phyloP scores from a whole-genome alignment of 768 basidiomycete genomes.

The Suillus brevipes region DNA sequence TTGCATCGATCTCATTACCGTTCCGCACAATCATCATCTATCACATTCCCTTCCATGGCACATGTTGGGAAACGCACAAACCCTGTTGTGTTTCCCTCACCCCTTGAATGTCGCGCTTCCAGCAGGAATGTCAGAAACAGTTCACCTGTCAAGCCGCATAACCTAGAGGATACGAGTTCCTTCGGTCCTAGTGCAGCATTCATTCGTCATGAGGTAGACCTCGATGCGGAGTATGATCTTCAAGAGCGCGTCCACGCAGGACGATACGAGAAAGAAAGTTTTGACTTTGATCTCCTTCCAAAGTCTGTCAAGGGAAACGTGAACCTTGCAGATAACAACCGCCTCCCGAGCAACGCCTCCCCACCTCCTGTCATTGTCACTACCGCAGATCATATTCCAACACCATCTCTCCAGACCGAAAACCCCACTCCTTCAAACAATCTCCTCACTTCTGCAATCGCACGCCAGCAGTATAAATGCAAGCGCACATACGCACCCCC shows the following conservation, averaged over 20 bases:
- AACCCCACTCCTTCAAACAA: neutral
- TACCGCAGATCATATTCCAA: neutral
- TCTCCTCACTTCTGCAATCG: constrained; percentile 13
- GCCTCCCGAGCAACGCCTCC: neutral
- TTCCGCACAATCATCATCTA: constrained; percentile 18
- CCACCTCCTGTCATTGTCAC: neutral
- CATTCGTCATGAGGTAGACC: constrained; percentile 21
- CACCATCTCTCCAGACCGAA: neutral
- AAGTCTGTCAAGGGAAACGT: neutral
- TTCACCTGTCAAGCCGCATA: neutral
- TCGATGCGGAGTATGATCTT: constrained; percentile 8
- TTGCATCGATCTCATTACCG: constrained; percentile 33
- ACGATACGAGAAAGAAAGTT: constrained; percentile 17
- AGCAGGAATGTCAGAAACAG: neutral
- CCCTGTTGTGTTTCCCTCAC: neutral
- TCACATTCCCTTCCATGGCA: constrained; percentile 20
- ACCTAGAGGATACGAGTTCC: neutral
- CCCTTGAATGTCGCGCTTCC: neutral
- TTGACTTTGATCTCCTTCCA: constrained; percentile 32
- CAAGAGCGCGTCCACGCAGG: constrained; percentile 13
- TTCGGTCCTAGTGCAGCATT: constrained; percentile 33
- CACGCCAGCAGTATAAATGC: constrained; percentile 33
- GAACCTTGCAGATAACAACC: neutral
- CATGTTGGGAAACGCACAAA: constrained; percentile 12
- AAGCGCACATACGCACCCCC: constrained; percentile 12